A percentile compares a stretch with the other conserved stretches of the same genome.
These are phyloP conservation scores for Kodamaea suecica DNA, from an alignment of 1,139 yeast species.

Conservation along the genomic window DNA sequence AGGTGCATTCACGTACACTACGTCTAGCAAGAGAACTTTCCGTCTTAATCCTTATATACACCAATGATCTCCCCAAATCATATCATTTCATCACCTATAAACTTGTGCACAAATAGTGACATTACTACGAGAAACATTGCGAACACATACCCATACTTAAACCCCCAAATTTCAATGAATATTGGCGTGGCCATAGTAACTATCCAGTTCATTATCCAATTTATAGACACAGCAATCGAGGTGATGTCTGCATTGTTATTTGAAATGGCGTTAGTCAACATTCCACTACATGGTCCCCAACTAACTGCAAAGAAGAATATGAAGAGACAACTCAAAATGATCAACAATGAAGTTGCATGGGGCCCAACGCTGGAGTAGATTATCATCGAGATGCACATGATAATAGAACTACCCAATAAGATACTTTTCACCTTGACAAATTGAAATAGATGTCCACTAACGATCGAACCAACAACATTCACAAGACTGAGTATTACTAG, in stretches of 20 bases:
- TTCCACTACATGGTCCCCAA: slow-evolving; percentile 37
- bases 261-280: slow-evolving; percentile 24
- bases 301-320: slow-evolving; percentile 26
- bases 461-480: slow-evolving; percentile 18
- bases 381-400: slow-evolving; percentile 18
- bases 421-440: slow-evolving; percentile 7
- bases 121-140: slow-evolving; percentile 17
- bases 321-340: slow-evolving; percentile 16
- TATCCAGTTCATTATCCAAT: slow-evolving; percentile 27
- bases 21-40: too few species aligned
- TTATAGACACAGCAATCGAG: slow-evolving; percentile 22
- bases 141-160: slow-evolving; percentile 22
- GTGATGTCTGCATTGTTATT: slow-evolving; percentile 21
- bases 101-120: slow-evolving; percentile 14
- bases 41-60: too few species aligned
- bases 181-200: slow-evolving; percentile 25
- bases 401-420: slow-evolving; percentile 12
- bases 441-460: slow-evolving; percentile 14
- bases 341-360: slow-evolving; percentile 5
- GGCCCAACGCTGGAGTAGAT: slow-evolving; percentile 14
- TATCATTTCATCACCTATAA: slow-evolving; percentile 2
- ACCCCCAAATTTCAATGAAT: slow-evolving; percentile 19
- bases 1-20: too few species aligned
- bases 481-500: slow-evolving; percentile 15
- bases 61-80: too few species aligned